Conservation (phyloP, 129 eudicot species). For the Pulicaria dysenterica region DNA sequence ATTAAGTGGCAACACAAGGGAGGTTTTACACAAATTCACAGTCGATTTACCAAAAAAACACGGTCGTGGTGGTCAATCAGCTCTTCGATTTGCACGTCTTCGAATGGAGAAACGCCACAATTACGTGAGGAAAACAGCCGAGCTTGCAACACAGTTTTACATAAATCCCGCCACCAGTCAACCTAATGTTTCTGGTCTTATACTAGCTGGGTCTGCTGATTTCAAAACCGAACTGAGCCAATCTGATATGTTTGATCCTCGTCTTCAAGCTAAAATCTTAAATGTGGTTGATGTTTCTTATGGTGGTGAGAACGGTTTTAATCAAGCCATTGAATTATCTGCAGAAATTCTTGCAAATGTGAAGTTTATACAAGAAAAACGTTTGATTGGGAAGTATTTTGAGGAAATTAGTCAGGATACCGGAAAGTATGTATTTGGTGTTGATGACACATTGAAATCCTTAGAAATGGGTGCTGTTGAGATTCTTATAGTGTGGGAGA, state of each 20-base stretch:
- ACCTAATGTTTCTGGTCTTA: constrained; percentile 45
- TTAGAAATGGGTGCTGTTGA: constrained; percentile 47
- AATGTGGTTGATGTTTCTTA: constrained; percentile 46
- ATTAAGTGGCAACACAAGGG: constrained; percentile 42
- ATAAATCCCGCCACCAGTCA: constrained; percentile 45
- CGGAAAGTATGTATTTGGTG: constrained; percentile 41
- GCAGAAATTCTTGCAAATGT: constrained; percentile 46
- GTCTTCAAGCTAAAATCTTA: constrained; percentile 42
- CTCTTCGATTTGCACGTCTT: constrained; percentile 45
- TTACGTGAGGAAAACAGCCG: constrained; percentile 40
- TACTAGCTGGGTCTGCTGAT: constrained; percentile 49
- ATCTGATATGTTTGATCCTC: constrained; percentile 44
- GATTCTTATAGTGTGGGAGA: constrained; percentile 44
- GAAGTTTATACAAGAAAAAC: constrained; percentile 45
- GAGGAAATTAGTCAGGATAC: constrained; percentile 47
- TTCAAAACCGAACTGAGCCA: constrained; percentile 46
- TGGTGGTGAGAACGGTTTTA: constrained; percentile 45
- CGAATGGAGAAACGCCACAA: constrained; percentile 51
- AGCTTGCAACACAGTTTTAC: constrained; percentile 43
- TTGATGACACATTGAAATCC: constrained; percentile 39
- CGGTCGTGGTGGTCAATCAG: constrained; percentile 47
- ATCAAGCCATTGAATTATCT: constrained; percentile 44
- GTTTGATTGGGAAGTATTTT: constrained; percentile 42
- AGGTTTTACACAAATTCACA: constrained; percentile 42
- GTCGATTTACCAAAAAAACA: constrained; percentile 48